Conservation (phyloP, 2,329 filamentous ascomycete species). For the Curvularia sp. region DNA sequence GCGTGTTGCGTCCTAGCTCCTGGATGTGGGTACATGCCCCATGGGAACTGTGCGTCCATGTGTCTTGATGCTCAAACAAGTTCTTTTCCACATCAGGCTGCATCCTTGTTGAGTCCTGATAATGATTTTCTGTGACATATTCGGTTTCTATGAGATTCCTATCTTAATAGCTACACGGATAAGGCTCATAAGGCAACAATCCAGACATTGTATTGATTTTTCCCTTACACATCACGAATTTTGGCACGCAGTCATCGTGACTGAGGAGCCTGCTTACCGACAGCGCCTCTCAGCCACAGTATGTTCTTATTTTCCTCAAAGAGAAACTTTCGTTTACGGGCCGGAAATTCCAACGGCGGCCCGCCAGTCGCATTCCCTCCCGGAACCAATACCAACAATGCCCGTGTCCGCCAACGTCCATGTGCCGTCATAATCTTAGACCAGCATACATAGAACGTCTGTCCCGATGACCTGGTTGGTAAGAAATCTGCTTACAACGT, state of each 20-base stretch:
- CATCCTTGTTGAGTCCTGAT: not conserved
- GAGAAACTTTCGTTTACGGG: not conserved
- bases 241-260: not conserved
- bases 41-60: not conserved
- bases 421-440: not conserved
- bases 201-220: not conserved
- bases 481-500: not conserved
- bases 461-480: not conserved
- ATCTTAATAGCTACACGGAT: not conserved
- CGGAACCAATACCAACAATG: not conserved
- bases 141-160: not conserved
- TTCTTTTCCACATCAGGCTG: not conserved
- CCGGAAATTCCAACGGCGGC: slow-evolving; percentile 2
- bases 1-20: slow-evolving; percentile 2
- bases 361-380: not conserved
- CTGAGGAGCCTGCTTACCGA: not conserved
- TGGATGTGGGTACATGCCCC: not conserved
- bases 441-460: not conserved
- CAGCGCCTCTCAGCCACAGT: slow-evolving; percentile 7
- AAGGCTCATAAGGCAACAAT: not conserved
- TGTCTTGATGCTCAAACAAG: not conserved
- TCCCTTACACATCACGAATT: not conserved
- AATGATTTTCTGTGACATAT: not conserved
- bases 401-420: not conserved
- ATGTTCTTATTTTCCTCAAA: not conserved